Evolutionary conservation across 106 monocot species (phyloP).

Genomic region (Dendrobium officinale): DNA sequence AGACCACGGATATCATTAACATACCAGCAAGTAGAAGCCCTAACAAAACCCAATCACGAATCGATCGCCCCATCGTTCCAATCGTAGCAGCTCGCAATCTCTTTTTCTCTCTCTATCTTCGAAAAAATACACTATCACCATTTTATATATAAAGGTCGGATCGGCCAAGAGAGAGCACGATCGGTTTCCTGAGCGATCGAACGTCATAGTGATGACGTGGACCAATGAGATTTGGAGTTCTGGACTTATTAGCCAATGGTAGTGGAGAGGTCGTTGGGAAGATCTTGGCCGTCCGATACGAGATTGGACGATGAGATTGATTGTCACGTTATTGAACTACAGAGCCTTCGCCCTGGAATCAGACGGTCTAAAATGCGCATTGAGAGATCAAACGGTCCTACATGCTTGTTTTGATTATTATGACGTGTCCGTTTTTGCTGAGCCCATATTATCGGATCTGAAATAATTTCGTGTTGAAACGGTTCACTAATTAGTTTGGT

Average conservation of each 20-base stretch:
- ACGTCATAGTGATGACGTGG: conserved; percentile 18
- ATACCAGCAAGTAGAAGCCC: conserved; percentile 20
- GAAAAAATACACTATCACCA: not conserved
- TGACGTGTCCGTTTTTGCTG: not conserved
- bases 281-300: not conserved
- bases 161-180: too few species aligned
- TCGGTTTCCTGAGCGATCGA: not conserved
- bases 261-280: not conserved
- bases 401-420: not conserved
- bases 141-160: not conserved
- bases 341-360: too few species aligned
- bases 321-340: too few species aligned
- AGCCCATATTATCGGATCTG: too few species aligned
- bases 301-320: too few species aligned
- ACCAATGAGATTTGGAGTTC: conserved; percentile 4
- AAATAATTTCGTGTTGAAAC: too few species aligned
- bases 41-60: conserved; percentile 5
- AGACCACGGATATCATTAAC: not conserved
- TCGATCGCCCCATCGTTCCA: conserved; percentile 14
- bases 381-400: not conserved
- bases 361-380: not conserved
- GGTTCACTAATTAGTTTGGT: too few species aligned
- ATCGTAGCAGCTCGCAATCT: not conserved
- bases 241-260: not conserved
- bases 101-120: not conserved